Evolutionary conservation across 208 protist genomes (phyloP).

Genomic region (Vickermania spadyakhi): DNA sequence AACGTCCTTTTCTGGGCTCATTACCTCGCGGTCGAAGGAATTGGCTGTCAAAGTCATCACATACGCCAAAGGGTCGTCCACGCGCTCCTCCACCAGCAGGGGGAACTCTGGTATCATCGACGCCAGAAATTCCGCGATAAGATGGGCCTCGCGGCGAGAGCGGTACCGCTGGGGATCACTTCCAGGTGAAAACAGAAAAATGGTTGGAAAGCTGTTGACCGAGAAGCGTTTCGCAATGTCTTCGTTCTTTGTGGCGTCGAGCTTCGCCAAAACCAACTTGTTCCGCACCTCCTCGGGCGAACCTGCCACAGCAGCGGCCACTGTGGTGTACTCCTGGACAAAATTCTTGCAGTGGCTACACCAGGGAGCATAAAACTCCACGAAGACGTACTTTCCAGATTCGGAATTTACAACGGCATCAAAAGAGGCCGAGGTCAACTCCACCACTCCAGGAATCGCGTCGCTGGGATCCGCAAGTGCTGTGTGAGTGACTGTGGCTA

Average conservation of each 20-base stretch:
- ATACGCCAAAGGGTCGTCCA: constrained; percentile 17
- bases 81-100: constrained; percentile 15
- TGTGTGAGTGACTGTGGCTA: too few species aligned
- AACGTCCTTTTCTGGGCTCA: constrained; percentile 37
- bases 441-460: constrained; percentile 21
- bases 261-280: constrained; percentile 49
- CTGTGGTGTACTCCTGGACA: constrained; percentile 18
- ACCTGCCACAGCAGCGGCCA: constrained; percentile 9
- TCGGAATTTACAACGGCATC: constrained; percentile 37
- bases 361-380: constrained; percentile 91
- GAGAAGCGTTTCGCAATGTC: constrained; percentile 25
- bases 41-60: constrained; percentile 10
- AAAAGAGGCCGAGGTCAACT: constrained; percentile 44
- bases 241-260: constrained; percentile 41
- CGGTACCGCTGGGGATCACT: constrained; percentile 29
- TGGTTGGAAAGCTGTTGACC: constrained; percentile 51
- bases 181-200: constrained; percentile 49
- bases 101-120: constrained; percentile 10
- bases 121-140: constrained; percentile 35
- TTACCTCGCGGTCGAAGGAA: constrained; percentile 26
- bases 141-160: constrained; percentile 15
- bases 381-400: constrained; percentile 25
- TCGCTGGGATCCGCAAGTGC: constrained; percentile 20
- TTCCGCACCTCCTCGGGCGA: constrained; percentile 12
- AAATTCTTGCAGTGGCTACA: constrained; percentile 77